phyloP scores from a whole-genome alignment of 179 eudicot genomes.

The Spergularia azorica region DNA sequence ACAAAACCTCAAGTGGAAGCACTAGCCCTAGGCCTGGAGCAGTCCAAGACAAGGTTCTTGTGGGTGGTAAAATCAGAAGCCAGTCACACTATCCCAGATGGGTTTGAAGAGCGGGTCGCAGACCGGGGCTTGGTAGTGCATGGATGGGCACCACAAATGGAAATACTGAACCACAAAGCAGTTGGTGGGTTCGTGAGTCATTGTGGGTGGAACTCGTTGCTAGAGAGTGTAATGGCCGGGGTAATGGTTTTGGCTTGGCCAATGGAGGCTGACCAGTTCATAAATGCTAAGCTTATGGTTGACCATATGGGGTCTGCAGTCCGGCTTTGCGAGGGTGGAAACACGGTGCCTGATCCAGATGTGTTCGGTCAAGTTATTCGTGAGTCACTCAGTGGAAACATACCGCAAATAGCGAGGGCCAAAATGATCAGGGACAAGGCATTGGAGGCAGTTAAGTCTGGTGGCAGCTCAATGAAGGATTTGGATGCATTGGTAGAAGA shows the following conservation, averaged over 20 bases:
- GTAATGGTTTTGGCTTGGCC: slow-evolving; percentile 77
- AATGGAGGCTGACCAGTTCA: slow-evolving; percentile 76
- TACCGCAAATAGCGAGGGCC: slow-evolving; percentile 38
- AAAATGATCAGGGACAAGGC: slow-evolving; percentile 49
- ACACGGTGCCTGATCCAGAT: slow-evolving; percentile 52
- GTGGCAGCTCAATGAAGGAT: slow-evolving; percentile 52
- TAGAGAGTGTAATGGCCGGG: slow-evolving; percentile 58
- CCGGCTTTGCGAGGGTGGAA: slow-evolving; percentile 47
- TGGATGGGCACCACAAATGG: slow-evolving; percentile 64
- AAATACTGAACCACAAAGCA: slow-evolving; percentile 55
- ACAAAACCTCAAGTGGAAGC: slow-evolving; percentile 56
- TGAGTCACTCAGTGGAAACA: slow-evolving; percentile 37
- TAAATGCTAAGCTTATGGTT: slow-evolving; percentile 57
- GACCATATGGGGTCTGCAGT: slow-evolving; percentile 47
- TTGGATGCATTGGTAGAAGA: slow-evolving; percentile 45
- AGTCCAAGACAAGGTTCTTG: slow-evolving; percentile 49
- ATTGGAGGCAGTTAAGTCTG: slow-evolving; percentile 41
- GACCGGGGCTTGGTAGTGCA: slow-evolving; percentile 46
- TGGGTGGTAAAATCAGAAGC: slow-evolving; percentile 51
- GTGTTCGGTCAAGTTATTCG: slow-evolving; percentile 42
- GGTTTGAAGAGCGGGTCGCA: slow-evolving; percentile 50
- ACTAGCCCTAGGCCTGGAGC: slow-evolving; percentile 51
- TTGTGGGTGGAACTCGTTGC: slow-evolving; percentile 73
- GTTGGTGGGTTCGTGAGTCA: slow-evolving; percentile 70
- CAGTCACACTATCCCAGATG: slow-evolving; percentile 33